Conservation (phyloP, 2,329 filamentous ascomycete species). For the Dothideomycetidae sp. region DNA sequence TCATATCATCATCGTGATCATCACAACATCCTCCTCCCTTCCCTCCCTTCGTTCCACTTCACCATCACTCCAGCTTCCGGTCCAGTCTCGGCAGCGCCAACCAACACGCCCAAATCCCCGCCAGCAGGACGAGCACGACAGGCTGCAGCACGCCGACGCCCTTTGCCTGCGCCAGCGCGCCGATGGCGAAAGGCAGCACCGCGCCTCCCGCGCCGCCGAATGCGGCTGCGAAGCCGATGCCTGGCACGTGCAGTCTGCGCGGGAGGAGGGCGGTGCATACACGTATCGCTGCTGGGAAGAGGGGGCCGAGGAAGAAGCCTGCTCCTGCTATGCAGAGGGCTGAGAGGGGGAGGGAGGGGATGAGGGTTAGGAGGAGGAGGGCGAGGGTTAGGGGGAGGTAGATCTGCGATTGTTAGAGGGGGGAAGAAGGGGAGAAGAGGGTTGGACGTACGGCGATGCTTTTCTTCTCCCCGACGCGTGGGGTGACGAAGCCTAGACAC, state of each 20-base stretch:
- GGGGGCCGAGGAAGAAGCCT: constrained; percentile 61
- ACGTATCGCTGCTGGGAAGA: constrained; percentile 59
- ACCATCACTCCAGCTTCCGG: constrained; percentile 50
- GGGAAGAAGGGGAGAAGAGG: constrained; percentile 45
- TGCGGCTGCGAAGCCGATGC: constrained; percentile 66
- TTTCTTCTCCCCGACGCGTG: constrained; percentile 54
- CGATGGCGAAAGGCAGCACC: constrained; percentile 49
- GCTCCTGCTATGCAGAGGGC: constrained; percentile 53
- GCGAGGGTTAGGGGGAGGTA: constrained; percentile 49
- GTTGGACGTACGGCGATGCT: constrained; percentile 27
- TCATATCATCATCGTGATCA: constrained; percentile 48
- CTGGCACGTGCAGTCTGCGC: constrained; percentile 57
- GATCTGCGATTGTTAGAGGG: constrained; percentile 41
- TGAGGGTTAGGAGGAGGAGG: constrained; percentile 55
- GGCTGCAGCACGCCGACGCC: constrained; percentile 48
- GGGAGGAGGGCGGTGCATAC: constrained; percentile 57
- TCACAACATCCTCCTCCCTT: constrained; percentile 49
- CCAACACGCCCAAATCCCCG: constrained; percentile 46
- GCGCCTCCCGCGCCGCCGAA: constrained; percentile 63
- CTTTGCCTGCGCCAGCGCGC: constrained; percentile 49
- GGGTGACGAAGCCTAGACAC: constrained; percentile 61
- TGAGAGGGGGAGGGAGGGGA: constrained; percentile 56
- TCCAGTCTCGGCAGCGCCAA: constrained; percentile 49
- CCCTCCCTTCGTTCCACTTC: constrained; percentile 45
- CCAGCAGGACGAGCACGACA: constrained; percentile 43